Base-by-base conservation (phyloP, 78 protist genomes). In the Emiliania huxleyi region DNA sequence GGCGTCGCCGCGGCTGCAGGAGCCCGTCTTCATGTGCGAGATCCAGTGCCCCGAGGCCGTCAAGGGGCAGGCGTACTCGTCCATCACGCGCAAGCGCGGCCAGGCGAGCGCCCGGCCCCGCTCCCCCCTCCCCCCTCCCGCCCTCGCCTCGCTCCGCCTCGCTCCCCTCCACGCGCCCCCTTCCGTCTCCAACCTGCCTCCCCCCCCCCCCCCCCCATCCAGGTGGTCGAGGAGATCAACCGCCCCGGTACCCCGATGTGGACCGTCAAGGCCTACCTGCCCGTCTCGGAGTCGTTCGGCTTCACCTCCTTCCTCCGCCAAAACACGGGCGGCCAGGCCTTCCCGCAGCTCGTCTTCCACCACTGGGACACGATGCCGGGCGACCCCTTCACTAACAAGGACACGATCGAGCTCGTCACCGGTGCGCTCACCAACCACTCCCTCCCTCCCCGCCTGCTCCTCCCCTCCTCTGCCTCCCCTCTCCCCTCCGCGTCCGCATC, bases 251-350 rank as follows among this genome's bases (percentile, higher is more conserved):
- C 89, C 35, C 89, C 89, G 29, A 52, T 81, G 29, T 81, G 35
- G 96, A 92, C 93, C 87, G 85, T 99, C 94, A 97, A 96, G 96
- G 98, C 99, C 37, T 88, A 97, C 95, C 91, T 99, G 83, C 99
- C 99, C 69, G 99, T 99, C 93, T 81, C 92, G 56, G 99, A 99
- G 96, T 99, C 99, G 26, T 99, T 99, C 98, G 99, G 99, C 49
- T 97, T 99, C 98, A 96, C 98, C 38, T 29, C 22, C 44, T 33
- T 77, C 79, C 97, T 99, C 29, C 98, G 99, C 79, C 85, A 98
- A 33, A 90, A 95, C 96, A 99, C 99, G 62, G 96, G 97, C 33
- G 99, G 99, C 93, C 97, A 98, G 96, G 99, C 99, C 77, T 99
- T 99, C 99, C 99, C 99, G 48, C 99, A 99, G 96, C 92, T 97